phyloP scores from a whole-genome alignment of 768 basidiomycete genomes.

The Psilocybe cubensis region DNA sequence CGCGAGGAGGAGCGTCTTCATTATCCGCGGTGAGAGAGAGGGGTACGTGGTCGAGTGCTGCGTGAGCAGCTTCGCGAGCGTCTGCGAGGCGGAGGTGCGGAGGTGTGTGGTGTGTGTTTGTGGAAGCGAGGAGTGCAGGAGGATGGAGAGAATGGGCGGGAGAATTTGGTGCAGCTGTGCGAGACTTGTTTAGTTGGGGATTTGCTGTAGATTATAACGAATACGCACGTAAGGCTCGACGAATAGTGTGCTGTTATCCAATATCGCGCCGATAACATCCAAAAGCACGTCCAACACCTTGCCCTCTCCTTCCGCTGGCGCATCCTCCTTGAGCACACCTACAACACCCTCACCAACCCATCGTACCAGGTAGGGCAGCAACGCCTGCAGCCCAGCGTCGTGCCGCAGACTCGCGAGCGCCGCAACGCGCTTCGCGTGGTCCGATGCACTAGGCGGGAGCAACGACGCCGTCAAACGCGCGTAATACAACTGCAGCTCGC shows the following conservation, averaged over 20 bases:
- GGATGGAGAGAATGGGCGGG: conserved; percentile 88
- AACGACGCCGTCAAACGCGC: conserved; percentile 86
- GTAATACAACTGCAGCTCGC: conserved; percentile 95
- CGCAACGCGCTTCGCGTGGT: conserved; percentile 78
- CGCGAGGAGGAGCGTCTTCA: conserved; percentile 91
- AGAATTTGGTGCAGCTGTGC: conserved; percentile 93
- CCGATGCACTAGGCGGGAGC: conserved; percentile 69
- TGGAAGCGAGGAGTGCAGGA: conserved; percentile 87
- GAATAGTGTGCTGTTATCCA: conserved; percentile 88
- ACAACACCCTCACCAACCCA: conserved; percentile 94
- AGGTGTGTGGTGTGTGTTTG: conserved; percentile 70
- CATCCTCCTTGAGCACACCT: conserved; percentile 56
- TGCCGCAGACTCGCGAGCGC: conserved; percentile 87
- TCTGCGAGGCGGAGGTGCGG: conserved; percentile 82
- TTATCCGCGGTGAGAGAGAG: conserved; percentile 83
- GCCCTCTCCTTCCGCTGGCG: conserved; percentile 67
- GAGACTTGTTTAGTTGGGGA: conserved; percentile 1
- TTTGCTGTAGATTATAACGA: not conserved
- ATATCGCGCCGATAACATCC: conserved; percentile 81
- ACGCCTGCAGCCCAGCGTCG: conserved; percentile 90
- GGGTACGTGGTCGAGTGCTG: conserved; percentile 91
- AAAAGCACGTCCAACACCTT: conserved; percentile 78
- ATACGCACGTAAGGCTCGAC: conserved; percentile 93
- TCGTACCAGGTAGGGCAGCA: conserved; percentile 91
- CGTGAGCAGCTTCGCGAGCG: conserved; percentile 78